Conservation (phyloP, 78 protist species). For the Dictyostelium intermedium region DNA sequence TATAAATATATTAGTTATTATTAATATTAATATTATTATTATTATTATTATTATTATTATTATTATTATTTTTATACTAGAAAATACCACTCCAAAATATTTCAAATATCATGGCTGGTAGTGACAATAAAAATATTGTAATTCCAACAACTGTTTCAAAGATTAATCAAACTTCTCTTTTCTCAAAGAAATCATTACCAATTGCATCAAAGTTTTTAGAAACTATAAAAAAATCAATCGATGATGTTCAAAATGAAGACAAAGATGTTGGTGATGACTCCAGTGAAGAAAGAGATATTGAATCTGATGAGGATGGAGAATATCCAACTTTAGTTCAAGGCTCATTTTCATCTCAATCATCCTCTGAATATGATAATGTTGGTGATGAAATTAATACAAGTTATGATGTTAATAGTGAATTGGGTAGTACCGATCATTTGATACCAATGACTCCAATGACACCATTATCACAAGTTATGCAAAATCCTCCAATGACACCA, state of each 20-base stretch:
- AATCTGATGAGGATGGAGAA: background rate
- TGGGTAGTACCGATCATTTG: background rate
- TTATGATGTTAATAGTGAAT: background rate
- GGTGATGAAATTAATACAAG: background rate
- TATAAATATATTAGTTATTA: background rate
- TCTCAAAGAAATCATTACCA: background rate
- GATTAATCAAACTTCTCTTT: background rate
- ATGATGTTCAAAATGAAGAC: background rate
- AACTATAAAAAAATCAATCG: background rate
- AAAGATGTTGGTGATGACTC: background rate
- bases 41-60: no score
- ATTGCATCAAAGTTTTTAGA: background rate
- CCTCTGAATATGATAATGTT: background rate
- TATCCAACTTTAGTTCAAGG: background rate
- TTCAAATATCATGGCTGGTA: background rate
- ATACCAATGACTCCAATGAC: background rate
- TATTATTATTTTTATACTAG: background rate
- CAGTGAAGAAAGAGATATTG: background rate
- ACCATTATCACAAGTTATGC: background rate
- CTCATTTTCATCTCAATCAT: background rate
- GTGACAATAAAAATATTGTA: background rate
- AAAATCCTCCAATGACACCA: background rate
- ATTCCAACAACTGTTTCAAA: background rate
- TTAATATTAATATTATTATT: background rate
- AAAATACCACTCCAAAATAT: constrained; percentile 40